phyloP scores from a whole-genome alignment of 257 asterid species.

The Coffea canephora region DNA sequence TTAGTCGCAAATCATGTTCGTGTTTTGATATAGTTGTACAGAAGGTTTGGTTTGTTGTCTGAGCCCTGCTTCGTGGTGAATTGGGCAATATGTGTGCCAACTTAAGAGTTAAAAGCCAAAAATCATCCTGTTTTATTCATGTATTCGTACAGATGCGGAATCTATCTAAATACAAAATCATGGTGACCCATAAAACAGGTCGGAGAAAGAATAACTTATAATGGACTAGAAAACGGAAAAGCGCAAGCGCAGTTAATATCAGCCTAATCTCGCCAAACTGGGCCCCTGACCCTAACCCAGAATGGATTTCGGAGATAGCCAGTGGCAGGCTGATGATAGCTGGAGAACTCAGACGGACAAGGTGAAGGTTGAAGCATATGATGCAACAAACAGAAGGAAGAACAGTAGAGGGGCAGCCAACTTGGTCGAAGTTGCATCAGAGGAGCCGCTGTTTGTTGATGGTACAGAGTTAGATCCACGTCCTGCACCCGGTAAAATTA shows the following conservation, averaged over 20 bases:
- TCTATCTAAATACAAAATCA: slow-evolving; percentile 41
- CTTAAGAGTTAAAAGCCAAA: neutral
- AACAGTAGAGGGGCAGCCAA: slow-evolving; percentile 37
- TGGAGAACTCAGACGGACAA: neutral
- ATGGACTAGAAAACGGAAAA: slow-evolving; percentile 6
- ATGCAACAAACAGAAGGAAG: slow-evolving; percentile 34
- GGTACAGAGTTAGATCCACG: slow-evolving; percentile 33
- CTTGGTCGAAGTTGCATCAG: slow-evolving; percentile 34
- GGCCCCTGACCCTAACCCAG: neutral
- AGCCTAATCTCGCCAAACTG: neutral
- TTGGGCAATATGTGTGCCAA: neutral
- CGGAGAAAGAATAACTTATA: slow-evolving; percentile 34
- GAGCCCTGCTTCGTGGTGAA: neutral
- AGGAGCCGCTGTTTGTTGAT: slow-evolving; percentile 31
- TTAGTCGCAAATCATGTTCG: neutral
- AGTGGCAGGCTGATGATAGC: neutral
- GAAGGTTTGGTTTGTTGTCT: neutral
- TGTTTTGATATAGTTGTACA: neutral
- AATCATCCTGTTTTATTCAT: slow-evolving; percentile 25
- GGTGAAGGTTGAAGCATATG: slow-evolving; percentile 25
- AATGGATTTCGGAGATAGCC: neutral
- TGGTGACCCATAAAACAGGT: slow-evolving; percentile 29
- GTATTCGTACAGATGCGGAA: slow-evolving; percentile 3
- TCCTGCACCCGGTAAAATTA: slow-evolving; percentile 17
- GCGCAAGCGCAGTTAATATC: slow-evolving; percentile 10